Evolutionary conservation across 148 eudicot species (phyloP), one percentile per base, ranked within the genome.

Genomic region (Chenopodium album): DNA sequence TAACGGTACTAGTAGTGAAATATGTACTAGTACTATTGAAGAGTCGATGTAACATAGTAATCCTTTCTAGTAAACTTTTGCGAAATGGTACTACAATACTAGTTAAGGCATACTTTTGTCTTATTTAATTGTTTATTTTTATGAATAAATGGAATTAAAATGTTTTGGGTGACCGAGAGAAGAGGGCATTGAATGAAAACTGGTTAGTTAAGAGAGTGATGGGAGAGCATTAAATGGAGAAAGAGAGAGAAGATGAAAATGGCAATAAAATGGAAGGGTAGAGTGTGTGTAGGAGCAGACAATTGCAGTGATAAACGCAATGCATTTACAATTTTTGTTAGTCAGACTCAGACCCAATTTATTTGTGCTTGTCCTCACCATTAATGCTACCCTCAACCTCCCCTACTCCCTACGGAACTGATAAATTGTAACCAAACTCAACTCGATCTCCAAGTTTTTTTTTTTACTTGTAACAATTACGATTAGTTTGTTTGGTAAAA

Each of bases 291-390:
- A 64, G 32, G 73, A 41, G 73, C 77, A 83, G 79, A 79, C 85
- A 79, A 50, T 74, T 78, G 82, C 85, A 83, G 82, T 78, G 82
- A 83, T 79, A 68, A 83, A 74, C 78, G 74, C 75, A 79, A 23
- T 75, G 82, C 82, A 78, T 52, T 83, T 83, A 83, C 11, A 31
- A 47, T 78, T 34, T 14, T 41, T 41, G 44, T 71, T 48, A 78
- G 78, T 76, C 79, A 76, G 75, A 68, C 26, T 48, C 62, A 74
- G 62, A 52, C 44, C 64, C 19, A 16, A 73, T 79, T 83, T 83
- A 79, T 66, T 83, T 71, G 52, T 9, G 10, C 67, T 83, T 83
- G 85, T 83, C 85, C 82, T 65, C 50, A 16, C 70, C 73, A 73
- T 83, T 83, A 65, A 84, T 79, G 31, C 47, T 10, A 37, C 48